Conservation (phyloP, 768 basidiomycete genomes). For the Mycena floridula region DNA sequence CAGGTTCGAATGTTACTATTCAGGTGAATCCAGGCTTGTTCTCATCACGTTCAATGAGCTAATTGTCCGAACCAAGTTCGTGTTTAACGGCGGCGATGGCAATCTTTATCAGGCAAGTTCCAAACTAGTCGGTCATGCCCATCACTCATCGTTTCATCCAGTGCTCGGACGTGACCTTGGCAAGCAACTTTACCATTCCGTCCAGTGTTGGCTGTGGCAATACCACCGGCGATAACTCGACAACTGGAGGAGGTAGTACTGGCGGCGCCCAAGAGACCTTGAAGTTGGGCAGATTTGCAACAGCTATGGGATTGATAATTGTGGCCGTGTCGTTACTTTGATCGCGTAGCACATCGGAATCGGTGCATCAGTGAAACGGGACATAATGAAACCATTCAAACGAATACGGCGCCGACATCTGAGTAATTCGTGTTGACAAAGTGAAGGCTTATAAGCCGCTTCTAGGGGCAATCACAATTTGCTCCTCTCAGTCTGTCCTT, state of each 20-base stretch:
- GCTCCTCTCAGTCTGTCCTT: not conserved
- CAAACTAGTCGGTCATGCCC: not conserved
- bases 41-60: not conserved
- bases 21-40: constrained; percentile 28
- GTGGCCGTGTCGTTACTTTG: too few relatives aligned
- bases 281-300: too few relatives aligned
- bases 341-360: too few relatives aligned
- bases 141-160: constrained; percentile 19
- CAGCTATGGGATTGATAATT: too few relatives aligned
- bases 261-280: too few relatives aligned
- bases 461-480: too few relatives aligned
- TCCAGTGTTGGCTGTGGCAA: constrained; percentile 34
- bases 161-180: constrained; percentile 78
- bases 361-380: too few relatives aligned
- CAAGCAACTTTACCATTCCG: constrained; percentile 43
- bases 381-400: too few relatives aligned
- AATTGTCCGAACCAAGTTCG: constrained; percentile 26
- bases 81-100: constrained; percentile 69
- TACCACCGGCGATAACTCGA: constrained; percentile 20
- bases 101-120: constrained; percentile 56
- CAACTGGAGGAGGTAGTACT: not conserved
- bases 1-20: constrained; percentile 71
- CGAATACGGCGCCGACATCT: too few relatives aligned
- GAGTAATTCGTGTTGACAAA: too few relatives aligned
- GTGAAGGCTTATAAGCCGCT: too few relatives aligned